Evolutionary conservation across 441 rosid genomes (phyloP).

Genomic region (Theobroma grandiflorum): DNA sequence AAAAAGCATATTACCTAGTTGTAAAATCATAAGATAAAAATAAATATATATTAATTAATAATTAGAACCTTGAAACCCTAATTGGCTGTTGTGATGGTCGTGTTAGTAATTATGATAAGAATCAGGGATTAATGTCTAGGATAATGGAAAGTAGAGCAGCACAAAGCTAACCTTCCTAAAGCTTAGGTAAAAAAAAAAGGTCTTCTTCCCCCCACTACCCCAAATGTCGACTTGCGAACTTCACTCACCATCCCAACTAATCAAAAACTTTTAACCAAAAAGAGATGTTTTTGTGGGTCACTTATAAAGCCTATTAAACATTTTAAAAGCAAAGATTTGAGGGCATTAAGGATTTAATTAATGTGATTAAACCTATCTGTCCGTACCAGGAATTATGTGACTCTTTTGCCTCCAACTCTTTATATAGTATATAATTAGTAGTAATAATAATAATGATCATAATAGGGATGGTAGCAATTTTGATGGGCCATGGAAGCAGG

Average conservation of each 20-base stretch:
- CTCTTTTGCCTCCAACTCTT: slow-evolving; percentile 30
- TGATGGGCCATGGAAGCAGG: slow-evolving; percentile 32
- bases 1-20: background rate
- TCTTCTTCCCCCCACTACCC: slow-evolving; percentile 16
- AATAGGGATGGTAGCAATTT: background rate
- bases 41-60: background rate
- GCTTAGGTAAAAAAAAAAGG: background rate
- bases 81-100: background rate
- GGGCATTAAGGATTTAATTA: slow-evolving; percentile 27
- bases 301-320: background rate
- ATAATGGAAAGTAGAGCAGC: background rate
- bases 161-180: background rate
- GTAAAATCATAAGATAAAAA: background rate
- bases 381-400: slow-evolving; percentile 47
- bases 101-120: slow-evolving; percentile 22
- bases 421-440: background rate
- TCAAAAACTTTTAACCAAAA: slow-evolving; percentile 3
- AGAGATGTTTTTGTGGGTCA: background rate
- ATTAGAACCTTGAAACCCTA: background rate
- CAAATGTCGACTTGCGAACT: slow-evolving; percentile 51
- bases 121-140: background rate
- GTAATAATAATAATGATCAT: background rate
- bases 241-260: slow-evolving; percentile 17
- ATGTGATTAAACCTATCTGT: slow-evolving; percentile 15
- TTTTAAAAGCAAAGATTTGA: slow-evolving; percentile 20